Evolutionary conservation across 1,139 yeast genomes (phyloP).

Genomic region (Scheffersomyces quercinus): DNA sequence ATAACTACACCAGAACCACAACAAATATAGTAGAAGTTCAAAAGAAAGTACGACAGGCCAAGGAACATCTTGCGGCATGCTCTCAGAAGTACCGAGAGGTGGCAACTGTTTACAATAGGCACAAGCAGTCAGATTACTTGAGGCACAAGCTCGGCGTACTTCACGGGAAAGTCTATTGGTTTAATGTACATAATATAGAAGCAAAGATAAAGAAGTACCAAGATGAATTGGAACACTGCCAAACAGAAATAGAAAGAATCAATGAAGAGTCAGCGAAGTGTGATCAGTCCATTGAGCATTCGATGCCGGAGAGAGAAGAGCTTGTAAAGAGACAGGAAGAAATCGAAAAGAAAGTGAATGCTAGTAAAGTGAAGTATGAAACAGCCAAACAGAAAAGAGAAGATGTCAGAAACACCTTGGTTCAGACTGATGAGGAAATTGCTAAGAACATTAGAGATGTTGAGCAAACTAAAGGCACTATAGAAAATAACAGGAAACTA

Average conservation of each 20-base stretch:
- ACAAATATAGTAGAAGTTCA: constrained; percentile 41
- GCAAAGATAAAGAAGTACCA: constrained; percentile 23
- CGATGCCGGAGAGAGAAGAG: constrained; percentile 16
- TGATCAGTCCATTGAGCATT: constrained; percentile 6
- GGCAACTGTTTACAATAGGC: constrained; percentile 36
- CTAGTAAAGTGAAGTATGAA: constrained; percentile 9
- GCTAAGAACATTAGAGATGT: constrained; percentile 27
- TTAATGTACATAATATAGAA: constrained; percentile 46
- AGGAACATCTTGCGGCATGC: constrained; percentile 18
- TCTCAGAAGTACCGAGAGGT: constrained; percentile 35
- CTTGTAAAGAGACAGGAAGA: constrained; percentile 19
- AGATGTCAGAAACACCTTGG: constrained; percentile 18
- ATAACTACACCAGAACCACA: constrained; percentile 47
- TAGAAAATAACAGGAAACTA: constrained; percentile 19
- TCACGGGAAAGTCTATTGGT: constrained; percentile 70
- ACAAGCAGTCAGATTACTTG: constrained; percentile 43
- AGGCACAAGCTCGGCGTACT: constrained; percentile 44
- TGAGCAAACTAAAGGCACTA: constrained; percentile 22
- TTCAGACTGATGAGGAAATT: constrained; percentile 13
- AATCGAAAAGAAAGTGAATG: constrained; percentile 6
- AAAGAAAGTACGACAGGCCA: constrained; percentile 35
- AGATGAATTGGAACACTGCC: constrained; percentile 10
- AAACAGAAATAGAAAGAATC: constrained; percentile 17
- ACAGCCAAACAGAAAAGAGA: constrained; percentile 13
- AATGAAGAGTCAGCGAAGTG: constrained; percentile 15